Base-by-base conservation (phyloP, 2,329 filamentous ascomycete species). In the Aspergillus japonicus region DNA sequence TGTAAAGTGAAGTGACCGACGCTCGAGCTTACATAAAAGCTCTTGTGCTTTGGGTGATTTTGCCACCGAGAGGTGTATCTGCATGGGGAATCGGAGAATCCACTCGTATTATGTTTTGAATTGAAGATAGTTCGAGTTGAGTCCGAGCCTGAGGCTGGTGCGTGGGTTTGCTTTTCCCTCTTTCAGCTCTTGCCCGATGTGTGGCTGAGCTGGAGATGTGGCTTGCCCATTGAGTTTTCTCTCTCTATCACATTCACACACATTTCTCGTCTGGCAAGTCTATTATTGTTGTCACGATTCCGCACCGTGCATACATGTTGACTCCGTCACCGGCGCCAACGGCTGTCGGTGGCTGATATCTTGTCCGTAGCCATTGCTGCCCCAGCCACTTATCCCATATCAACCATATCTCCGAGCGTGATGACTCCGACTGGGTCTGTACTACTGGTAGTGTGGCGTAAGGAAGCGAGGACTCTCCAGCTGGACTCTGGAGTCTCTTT, bases 131-230 rank as follows among this genome's bases (percentile, higher is more conserved):
- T 35, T 33, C 56, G 47, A 62, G 59, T 50, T 44, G 39, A 35
- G 16, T 5, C 26, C 44, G 23, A 62, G 58, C 61, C 60, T 62
- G 26, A 62, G 60, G 60, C 60, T 60, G 47, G 57, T 44, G 55
- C 50, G 29, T 47, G 21, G 57, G 60, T 62, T 62, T 61, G 53
- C 31, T 58, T 55, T 58, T 58, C 33, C 33, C 49, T 47, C 39
- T 57, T 56, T 54, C 50, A 54, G 61, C 59, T 59, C 56, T 57
- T 44, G 42, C 50, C 50, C 51, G 42, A 24, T 47, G 23, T 58
- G 50, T 54, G 56, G 62, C 55, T 59, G 56, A 59, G 59, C 59
- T 62, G 59, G 50, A 48, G 12, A 21, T 47, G 57, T 63, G 61
- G 61, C 61, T 63, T 58, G 48, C 23, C 14, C 24, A 16, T 33